Base-by-base conservation (phyloP, 2,329 filamentous ascomycete genomes). In the Aspergillus udagawae region DNA sequence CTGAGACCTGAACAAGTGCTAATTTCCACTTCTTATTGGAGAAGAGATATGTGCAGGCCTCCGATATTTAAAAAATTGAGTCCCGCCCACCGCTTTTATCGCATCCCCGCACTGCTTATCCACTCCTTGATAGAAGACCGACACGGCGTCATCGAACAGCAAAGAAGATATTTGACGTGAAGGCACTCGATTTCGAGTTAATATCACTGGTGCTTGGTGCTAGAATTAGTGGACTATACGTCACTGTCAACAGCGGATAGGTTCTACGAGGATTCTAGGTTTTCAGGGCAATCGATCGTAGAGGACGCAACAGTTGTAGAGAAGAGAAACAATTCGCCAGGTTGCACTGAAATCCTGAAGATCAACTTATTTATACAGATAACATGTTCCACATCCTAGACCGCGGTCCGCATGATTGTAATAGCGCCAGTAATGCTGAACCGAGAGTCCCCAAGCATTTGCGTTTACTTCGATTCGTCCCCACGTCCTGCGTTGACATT, bases 401-500 rank as follows among this genome's bases (percentile, higher is more conserved):
- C 52, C 55, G 58, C 60, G 58, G 58, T 53, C 54, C 58, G 55
- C 52, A 57, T 64, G 56, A 52, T 57, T 64, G 64, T 63, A 67
- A 66, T 56, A 58, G 63, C 60, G 57, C 59, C 52, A 47, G 44
- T 53, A 61, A 59, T 25, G 27, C 23, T 47, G 53, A 59, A 56
- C 44, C 48, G 55, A 32, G 42, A 47, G 47, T 50, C 51, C 51
- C 48, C 21, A 54, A 57, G 54, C 29, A 54, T 58, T 25, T 53
- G 48, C 53, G 49, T 59, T 72, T 70, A 74, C 67, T 73, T 73
- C 54, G 61, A 61, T 8, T 68, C 67, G 14, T 70, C 66, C 29
- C 54, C 59, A 42, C 65, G 61, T 5, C 73, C 60, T 6, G 73
- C 69, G 62, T 77, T 82, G 63, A 99, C 90, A 70, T 99, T 97